Base-by-base conservation (phyloP, 345 rosid species). In the Nephelium lappaceum region DNA sequence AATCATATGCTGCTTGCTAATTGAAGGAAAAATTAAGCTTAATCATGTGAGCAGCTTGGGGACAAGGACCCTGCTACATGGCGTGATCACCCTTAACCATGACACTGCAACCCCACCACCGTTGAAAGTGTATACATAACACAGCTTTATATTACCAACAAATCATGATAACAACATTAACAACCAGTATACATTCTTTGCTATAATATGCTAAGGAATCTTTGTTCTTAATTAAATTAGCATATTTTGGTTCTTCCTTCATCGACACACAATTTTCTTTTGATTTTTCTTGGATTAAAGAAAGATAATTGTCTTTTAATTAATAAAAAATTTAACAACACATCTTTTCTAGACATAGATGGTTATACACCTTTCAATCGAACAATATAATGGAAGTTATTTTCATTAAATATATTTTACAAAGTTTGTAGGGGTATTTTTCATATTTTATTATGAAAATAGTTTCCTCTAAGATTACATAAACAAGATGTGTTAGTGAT, bases 1-100 rank as follows among this genome's bases (percentile, higher is more conserved):
- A 43, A 79, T 81, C 57, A 55, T 24, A 58, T 75, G 61, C 70
- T 75, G 61, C 70, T 74, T 72, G 69, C 61, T 49, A 63, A 53
- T 24, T 12, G 38, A 11, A 39, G 80, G 76, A 75, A 71, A 67
- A 71, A 49, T 25, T 60, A 67, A 3, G 62, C 70, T 47, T 23
- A 63, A 67, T 27, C 14, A 68, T 6, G 21, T 57, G 41, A 60
- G 21, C 8, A 78, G 39, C 38, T 51, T 24, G 12, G 24, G 19
- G 27, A 68, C 49, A 74, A 51, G 55, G 12, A 62, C 60, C 76
- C 23, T 21, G 57, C 65, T 77, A 79, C 81, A 69, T 62, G 81
- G 66, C 62, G 19, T 21, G 57, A 71, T 24, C 16, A 31, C 3
- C 39, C 61, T 1, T 41, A 15, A 61, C 69, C 68, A 14, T 0